Evolutionary conservation across 139 green algal genomes (phyloP), one percentile per base, ranked within the genome.

Genomic region (Pseudopediastrum boryanum): DNA sequence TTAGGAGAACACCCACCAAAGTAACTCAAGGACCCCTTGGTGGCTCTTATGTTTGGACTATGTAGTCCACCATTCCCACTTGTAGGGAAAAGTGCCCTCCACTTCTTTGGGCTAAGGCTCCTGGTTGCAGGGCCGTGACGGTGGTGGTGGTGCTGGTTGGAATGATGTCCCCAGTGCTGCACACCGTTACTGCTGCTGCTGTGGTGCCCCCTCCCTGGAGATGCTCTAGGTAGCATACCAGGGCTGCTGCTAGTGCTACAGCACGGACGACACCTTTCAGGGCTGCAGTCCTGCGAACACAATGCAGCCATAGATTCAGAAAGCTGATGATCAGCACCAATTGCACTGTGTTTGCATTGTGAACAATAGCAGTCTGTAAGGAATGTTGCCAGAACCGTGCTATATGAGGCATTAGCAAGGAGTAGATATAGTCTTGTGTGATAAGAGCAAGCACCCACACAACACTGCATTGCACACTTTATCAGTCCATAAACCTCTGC

Each of bases 231-330:
- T 31, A 33, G 46, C 43, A 41, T 41, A 39, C 23, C 4, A 42
- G 66, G n/a, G 68, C 46, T 66, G 58, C 58, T 66, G 58, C 58
- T 41, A 31, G 31, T 66, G 58, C 58, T 66, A 31, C 27, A 6
- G 68, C 35, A 65, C 50, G 69, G 31, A 0, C 50, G 69, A 52
- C 71, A 68, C 6, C 71, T 67, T 51, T 52, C 54, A 2, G 71
- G 71, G 52, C 71, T 78, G 71, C 50, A 52, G 36, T n/a, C n/a
- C n/a, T n/a, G n/a, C n/a, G 71, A 78, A 6, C 50, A 29, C 23
- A 52, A 36, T 66, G 52, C 52, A 52, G 56, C 56, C 13, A 52
- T 52, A 78, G 21, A 62, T 38, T 78, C 52, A 51, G 66, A 52
- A 51, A 78, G 35, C 41, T 3, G 9, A 35, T 8, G 10, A n/a